These are phyloP conservation scores for Ceratocystiopsis sp. DNA, from an alignment of 2,329 filamentous ascomycete species.

Conservation along the genomic window DNA sequence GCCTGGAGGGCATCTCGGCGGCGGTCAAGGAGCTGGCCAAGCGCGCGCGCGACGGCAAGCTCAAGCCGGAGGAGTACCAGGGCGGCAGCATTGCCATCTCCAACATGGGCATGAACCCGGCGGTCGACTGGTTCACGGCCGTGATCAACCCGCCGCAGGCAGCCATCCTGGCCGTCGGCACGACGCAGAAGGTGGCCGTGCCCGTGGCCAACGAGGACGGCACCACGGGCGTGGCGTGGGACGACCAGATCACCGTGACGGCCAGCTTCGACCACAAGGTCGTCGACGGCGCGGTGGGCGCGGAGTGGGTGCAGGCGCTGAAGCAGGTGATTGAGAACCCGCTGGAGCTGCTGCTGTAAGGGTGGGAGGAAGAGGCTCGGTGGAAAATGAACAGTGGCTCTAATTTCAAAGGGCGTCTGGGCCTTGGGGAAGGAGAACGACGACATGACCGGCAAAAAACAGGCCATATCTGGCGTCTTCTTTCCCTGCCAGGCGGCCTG, in stretches of 20 bases:
- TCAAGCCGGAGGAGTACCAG: constrained; percentile 99
- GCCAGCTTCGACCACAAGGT: constrained; percentile 99
- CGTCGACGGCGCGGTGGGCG: constrained; percentile 87
- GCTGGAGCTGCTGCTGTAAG: constrained; percentile 77
- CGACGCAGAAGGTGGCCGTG: constrained; percentile 86
- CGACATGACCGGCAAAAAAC: too few relatives aligned
- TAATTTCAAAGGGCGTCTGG: too few relatives aligned
- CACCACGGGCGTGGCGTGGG: constrained; percentile 61
- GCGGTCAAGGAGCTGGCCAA: constrained; percentile 94
- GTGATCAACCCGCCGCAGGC: constrained; percentile 99
- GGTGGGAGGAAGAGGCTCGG: too few relatives aligned
- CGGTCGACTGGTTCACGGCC: constrained; percentile 91
- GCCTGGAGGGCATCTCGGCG: constrained; percentile 72
- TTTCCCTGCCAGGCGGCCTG: too few relatives aligned
- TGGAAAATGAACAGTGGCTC: too few relatives aligned
- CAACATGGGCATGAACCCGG: constrained; percentile 99
- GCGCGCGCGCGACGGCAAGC: constrained; percentile 89
- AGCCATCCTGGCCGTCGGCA: constrained; percentile 85
- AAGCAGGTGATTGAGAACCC: constrained; percentile 98
- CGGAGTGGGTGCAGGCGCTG: constrained; percentile 89
- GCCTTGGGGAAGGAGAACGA: too few relatives aligned
- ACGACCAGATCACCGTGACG: constrained; percentile 92
- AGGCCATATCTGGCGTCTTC: too few relatives aligned
- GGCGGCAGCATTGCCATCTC: constrained; percentile 97
- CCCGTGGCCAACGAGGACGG: constrained; percentile 75